Percentiles rank a stretch among this genome's conserved stretches.
Evolutionary conservation across 345 rosid genomes (phyloP).

Genomic region (Alliaria petiolata): DNA sequence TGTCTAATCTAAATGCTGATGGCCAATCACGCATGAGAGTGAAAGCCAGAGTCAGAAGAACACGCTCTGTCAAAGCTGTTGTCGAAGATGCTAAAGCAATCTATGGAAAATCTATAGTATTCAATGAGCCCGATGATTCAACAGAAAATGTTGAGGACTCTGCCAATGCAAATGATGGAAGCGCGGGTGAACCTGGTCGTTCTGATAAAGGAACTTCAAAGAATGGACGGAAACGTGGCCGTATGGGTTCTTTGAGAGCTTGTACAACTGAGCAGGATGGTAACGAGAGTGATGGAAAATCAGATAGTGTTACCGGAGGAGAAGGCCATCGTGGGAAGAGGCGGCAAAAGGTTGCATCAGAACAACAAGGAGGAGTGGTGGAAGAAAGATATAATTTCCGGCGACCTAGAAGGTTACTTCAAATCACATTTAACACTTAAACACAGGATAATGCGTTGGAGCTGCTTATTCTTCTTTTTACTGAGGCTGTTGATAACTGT

Average conservation of each 20-base stretch:
- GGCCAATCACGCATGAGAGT: constrained; percentile 51
- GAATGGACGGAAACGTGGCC: constrained; percentile 63
- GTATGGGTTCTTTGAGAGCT: constrained; percentile 45
- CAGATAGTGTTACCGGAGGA: constrained; percentile 59
- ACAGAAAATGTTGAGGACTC: constrained; percentile 51
- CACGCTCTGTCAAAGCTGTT: constrained; percentile 72
- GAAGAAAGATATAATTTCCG: constrained; percentile 71
- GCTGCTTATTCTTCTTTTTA: not conserved
- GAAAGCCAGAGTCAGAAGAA: constrained; percentile 54
- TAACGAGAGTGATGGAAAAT: constrained; percentile 61
- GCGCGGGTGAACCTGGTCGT: constrained; percentile 52
- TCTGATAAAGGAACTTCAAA: constrained; percentile 45
- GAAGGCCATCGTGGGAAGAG: constrained; percentile 52
- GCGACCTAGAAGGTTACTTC: constrained; percentile 58
- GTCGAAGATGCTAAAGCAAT: constrained; percentile 71
- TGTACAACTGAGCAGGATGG: constrained; percentile 56
- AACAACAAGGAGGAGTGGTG: constrained; percentile 35
- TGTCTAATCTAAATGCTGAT: constrained; percentile 44
- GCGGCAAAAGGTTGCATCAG: constrained; percentile 49
- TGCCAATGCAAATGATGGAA: constrained; percentile 41
- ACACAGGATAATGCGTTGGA: no score
- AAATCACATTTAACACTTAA: constrained; percentile 11
- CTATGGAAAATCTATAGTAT: constrained; percentile 53
- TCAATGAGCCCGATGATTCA: constrained; percentile 41
- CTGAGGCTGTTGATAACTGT: constrained; percentile 5